Evolutionary conservation across 257 asterid species (phyloP).

Genomic region (Striga asiatica): DNA sequence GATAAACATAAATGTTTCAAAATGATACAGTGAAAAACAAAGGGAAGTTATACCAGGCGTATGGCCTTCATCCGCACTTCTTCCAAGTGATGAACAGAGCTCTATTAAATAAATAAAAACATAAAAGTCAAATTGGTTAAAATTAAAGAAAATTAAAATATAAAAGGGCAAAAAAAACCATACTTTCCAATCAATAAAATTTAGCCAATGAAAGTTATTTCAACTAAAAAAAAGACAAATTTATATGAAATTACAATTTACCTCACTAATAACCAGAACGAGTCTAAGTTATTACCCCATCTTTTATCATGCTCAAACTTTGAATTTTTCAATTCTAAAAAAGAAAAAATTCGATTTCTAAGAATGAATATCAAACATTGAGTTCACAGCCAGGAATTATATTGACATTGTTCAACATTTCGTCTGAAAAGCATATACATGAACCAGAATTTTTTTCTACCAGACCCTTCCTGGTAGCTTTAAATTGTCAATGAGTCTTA

Average conservation of each 20-base stretch:
- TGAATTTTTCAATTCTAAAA: too few species aligned
- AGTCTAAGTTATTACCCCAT: background rate
- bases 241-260: background rate
- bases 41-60: constrained; percentile 66
- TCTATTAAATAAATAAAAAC: constrained; percentile 31
- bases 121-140: constrained; percentile 22
- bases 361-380: too few species aligned
- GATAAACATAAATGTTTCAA: background rate
- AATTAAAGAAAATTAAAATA: constrained; percentile 10
- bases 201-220: constrained; percentile 6
- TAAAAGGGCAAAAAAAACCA: background rate
- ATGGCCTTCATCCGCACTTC: constrained; percentile 99
- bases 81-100: constrained; percentile 81
- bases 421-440: too few species aligned
- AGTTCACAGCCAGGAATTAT: background rate
- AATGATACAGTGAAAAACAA: constrained; percentile 11
- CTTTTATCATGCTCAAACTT: background rate
- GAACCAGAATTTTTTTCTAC: background rate
- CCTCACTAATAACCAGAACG: background rate
- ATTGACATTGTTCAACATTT: constrained; percentile 1
- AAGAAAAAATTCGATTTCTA: too few species aligned
- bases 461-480: background rate
- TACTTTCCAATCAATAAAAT: constrained; percentile 4
- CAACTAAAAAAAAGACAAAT: background rate
- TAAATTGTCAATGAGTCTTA: background rate